Evolutionary conservation across 768 basidiomycete genomes (phyloP).

Genomic region (Suillus americanus): DNA sequence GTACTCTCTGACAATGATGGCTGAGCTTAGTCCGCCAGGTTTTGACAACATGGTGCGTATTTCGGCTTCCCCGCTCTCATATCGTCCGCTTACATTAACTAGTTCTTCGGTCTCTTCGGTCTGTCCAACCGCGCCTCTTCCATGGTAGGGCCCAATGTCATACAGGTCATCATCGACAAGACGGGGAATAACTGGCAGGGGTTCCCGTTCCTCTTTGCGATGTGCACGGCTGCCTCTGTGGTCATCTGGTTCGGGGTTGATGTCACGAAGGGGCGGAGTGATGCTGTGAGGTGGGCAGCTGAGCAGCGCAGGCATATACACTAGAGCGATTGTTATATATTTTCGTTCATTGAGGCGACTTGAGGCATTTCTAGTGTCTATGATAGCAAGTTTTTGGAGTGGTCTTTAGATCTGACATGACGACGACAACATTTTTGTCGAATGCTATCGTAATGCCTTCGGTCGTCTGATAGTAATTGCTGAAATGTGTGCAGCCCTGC

Average conservation of each 20-base stretch:
- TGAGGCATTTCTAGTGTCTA: neutral
- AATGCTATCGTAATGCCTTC: neutral
- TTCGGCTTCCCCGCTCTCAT: neutral
- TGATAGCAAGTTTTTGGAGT: neutral
- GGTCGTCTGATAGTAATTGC: too few species aligned
- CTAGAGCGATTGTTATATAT: neutral
- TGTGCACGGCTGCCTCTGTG: conserved; percentile 63
- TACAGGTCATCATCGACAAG: conserved; percentile 77
- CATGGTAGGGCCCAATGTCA: conserved; percentile 75
- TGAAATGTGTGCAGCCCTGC: too few species aligned
- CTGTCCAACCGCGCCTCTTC: conserved; percentile 74
- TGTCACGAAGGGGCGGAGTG: conserved; percentile 57
- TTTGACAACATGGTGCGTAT: conserved; percentile 75
- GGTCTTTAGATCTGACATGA: neutral
- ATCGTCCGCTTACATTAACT: neutral
- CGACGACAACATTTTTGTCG: neutral
- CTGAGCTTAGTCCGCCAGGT: conserved; percentile 82
- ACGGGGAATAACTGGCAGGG: conserved; percentile 79
- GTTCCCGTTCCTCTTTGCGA: conserved; percentile 79
- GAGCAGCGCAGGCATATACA: conserved; percentile 15
- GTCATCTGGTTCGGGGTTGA: conserved; percentile 80
- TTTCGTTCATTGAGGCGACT: neutral
- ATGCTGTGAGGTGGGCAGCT: conserved; percentile 60
- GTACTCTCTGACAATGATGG: conserved; percentile 86
- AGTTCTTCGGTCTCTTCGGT: conserved; percentile 88